Evolutionary conservation across 2,329 filamentous ascomycete genomes (phyloP).

Genomic region (Beauveria scarabaeidicola): DNA sequence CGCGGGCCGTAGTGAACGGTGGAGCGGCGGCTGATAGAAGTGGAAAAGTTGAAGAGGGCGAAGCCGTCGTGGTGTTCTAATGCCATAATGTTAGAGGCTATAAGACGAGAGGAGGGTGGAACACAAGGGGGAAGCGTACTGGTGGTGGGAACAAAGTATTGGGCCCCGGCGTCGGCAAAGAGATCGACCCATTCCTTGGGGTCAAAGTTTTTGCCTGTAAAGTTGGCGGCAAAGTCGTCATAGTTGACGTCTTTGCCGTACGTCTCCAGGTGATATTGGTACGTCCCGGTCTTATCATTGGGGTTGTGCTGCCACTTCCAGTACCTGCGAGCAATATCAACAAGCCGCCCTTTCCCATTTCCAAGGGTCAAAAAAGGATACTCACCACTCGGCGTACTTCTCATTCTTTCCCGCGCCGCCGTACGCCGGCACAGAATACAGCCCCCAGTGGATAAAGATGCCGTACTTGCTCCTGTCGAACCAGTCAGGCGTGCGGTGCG

Average conservation of each 20-base stretch:
- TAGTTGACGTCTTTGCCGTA: slow-evolving; percentile 45
- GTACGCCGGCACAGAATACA: slow-evolving; percentile 48
- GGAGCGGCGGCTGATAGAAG: slow-evolving; percentile 29
- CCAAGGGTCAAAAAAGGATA: not conserved
- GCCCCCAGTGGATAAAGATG: slow-evolving; percentile 54
- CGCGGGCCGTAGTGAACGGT: slow-evolving; percentile 32
- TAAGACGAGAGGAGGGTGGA: no score
- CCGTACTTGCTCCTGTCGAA: slow-evolving; percentile 48
- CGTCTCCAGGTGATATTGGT: slow-evolving; percentile 40
- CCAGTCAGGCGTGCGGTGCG: slow-evolving; percentile 41
- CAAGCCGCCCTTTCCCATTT: not conserved
- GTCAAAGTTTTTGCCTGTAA: slow-evolving; percentile 41
- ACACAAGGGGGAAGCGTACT: slow-evolving; percentile 18
- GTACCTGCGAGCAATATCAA: not conserved
- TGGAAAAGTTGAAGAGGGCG: slow-evolving; percentile 30
- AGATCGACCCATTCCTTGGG: slow-evolving; percentile 47
- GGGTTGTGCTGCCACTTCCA: slow-evolving; percentile 9
- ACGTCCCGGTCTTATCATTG: slow-evolving; percentile 17
- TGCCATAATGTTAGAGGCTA: no score
- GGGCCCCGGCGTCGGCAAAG: slow-evolving; percentile 41
- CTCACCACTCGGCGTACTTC: slow-evolving; percentile 34
- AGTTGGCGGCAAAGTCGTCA: slow-evolving; percentile 47
- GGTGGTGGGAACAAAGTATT: slow-evolving; percentile 38
- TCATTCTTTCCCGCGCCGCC: slow-evolving; percentile 34
- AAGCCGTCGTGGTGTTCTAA: slow-evolving; percentile 39